Percentiles rank a stretch among this genome's conserved stretches.
These are phyloP conservation scores for Nakaseomyces nivariensis DNA, from an alignment of 1,139 yeast genomes.

Conservation along the genomic window DNA sequence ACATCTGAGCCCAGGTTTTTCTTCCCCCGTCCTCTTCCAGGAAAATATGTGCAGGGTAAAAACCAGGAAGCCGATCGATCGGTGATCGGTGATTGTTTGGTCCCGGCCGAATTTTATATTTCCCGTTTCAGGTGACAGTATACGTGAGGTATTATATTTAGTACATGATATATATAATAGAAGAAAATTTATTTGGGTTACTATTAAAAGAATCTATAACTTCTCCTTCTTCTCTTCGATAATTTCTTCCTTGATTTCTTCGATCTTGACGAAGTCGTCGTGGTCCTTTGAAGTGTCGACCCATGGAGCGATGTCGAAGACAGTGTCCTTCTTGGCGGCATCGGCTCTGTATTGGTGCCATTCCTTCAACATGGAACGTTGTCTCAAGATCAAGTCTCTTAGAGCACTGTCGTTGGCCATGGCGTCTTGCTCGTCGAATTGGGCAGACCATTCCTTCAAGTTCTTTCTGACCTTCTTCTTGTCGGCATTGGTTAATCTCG, in stretches of 20 bases:
- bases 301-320: constrained; percentile 28
- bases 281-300: constrained; percentile 33
- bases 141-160: not conserved
- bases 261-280: constrained; percentile 28
- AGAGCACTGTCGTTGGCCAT: constrained; percentile 94
- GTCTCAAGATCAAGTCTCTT: constrained; percentile 77
- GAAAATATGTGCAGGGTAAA: no score
- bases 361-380: constrained; percentile 74
- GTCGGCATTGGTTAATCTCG: constrained; percentile 65
- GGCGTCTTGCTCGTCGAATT: constrained; percentile 90
- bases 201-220: constrained; percentile 31
- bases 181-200: no score
- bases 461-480: constrained; percentile 81
- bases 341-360: constrained; percentile 70
- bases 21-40: no score
- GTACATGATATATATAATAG: no score
- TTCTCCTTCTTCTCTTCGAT: constrained; percentile 58
- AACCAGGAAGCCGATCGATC: no score
- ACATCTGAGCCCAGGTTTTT: no score
- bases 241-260: constrained; percentile 43
- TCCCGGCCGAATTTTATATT: no score
- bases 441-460: constrained; percentile 80
- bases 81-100: no score
- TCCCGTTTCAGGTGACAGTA: not conserved
- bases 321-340: constrained; percentile 5